Percentiles rank a stretch among this genome's conserved stretches.
Evolutionary conservation across 1,284 basidiomycete species (phyloP).

Genomic region (Ganoderma sp.): DNA sequence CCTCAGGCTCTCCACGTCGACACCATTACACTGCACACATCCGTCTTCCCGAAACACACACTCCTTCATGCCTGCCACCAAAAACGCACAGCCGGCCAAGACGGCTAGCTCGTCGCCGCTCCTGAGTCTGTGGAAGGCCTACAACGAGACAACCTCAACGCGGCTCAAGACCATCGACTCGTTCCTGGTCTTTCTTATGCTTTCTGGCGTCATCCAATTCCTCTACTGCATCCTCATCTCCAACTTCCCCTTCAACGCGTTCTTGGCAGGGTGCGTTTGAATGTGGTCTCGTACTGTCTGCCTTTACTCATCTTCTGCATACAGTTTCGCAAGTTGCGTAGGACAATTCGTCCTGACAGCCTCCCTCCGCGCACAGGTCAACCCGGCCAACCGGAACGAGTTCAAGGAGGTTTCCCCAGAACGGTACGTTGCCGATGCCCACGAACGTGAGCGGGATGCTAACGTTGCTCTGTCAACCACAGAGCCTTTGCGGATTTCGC

Average conservation of each 20-base stretch:
- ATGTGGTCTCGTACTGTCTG: background rate
- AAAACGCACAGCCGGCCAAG: conserved; percentile 20
- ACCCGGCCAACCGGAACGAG: conserved; percentile 79
- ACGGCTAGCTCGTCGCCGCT: conserved; percentile 48
- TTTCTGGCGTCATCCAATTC: conserved; percentile 92
- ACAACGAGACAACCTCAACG: conserved; percentile 77
- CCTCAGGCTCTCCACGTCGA: conserved; percentile 33
- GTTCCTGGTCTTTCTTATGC: conserved; percentile 91
- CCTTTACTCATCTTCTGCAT: background rate
- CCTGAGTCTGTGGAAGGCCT: conserved; percentile 76
- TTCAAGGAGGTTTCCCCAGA: conserved; percentile 95
- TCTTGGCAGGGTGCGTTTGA: conserved; percentile 86
- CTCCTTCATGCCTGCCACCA: conserved; percentile 29
- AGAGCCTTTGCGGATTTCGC: conserved; percentile 98
- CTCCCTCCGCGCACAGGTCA: conserved; percentile 90
- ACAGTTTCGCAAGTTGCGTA: conserved; percentile 89
- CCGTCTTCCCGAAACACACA: conserved; percentile 18
- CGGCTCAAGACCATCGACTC: conserved; percentile 93
- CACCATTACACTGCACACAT: conserved; percentile 24
- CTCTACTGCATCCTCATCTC: conserved; percentile 90
- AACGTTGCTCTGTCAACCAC: conserved; percentile 16
- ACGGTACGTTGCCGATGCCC: conserved; percentile 63
- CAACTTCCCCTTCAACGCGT: conserved; percentile 97
- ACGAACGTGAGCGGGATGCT: background rate
- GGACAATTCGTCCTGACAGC: conserved; percentile 98